Conservation (phyloP, 2,329 filamentous ascomycete species). For the Cladosporium sp. region DNA sequence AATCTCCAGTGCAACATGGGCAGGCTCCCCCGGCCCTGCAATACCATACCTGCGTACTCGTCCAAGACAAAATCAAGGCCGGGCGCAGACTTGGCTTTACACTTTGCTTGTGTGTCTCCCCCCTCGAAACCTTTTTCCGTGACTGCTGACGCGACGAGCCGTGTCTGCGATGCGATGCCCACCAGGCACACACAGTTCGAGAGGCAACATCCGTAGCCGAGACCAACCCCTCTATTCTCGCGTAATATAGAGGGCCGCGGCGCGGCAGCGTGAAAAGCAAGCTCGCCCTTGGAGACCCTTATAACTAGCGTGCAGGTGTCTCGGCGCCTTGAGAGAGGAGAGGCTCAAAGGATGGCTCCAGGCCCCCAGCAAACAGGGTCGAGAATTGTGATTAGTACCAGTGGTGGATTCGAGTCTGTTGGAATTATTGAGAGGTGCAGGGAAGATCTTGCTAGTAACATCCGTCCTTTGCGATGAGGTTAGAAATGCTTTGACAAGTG, state of each 20-base stretch:
- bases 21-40: not conserved
- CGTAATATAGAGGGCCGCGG: slow-evolving; percentile 5
- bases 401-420: not conserved
- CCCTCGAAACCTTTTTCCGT: not conserved
- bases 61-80: not conserved
- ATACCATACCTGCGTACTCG: not conserved
- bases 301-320: slow-evolving; percentile 6
- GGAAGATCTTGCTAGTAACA: not conserved
- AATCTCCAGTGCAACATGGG: not conserved
- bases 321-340: not conserved
- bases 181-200: not conserved
- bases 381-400: not conserved
- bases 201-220: not conserved
- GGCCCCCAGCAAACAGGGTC: not conserved
- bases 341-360: not conserved
- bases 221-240: slow-evolving; percentile 1
- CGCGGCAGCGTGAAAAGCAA: slow-evolving; percentile 4
- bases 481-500: not conserved
- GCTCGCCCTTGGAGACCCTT: not conserved
- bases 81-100: not conserved
- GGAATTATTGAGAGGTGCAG: not conserved
- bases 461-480: not conserved
- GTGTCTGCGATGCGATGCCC: not conserved
- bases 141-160: not conserved
- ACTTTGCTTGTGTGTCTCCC: not conserved